A percentile compares a stretch with the other conserved stretches of the same genome.
phyloP scores from a whole-genome alignment of 257 asterid species.

The Buddleja alternifolia region DNA sequence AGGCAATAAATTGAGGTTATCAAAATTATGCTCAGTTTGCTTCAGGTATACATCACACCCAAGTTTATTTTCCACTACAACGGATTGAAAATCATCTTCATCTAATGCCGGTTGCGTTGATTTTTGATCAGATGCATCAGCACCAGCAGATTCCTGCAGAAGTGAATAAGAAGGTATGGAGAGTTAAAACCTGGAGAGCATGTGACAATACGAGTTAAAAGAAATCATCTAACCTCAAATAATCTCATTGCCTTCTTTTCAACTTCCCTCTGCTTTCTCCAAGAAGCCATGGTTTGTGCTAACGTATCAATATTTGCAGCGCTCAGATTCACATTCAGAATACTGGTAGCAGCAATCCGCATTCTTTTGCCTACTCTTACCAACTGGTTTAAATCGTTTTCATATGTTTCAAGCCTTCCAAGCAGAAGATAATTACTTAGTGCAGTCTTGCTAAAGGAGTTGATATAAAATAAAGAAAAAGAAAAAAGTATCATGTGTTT shows the following conservation, averaged over 20 bases:
- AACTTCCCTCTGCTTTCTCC: slow-evolving; percentile 91
- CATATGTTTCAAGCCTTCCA: slow-evolving; percentile 92
- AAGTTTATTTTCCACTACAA: slow-evolving; percentile 87
- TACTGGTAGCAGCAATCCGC: slow-evolving; percentile 85
- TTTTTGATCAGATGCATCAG: slow-evolving; percentile 52
- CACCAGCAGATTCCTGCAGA: slow-evolving; percentile 67
- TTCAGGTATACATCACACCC: slow-evolving; percentile 87
- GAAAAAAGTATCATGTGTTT: too few species aligned
- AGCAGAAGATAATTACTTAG: slow-evolving; percentile 33
- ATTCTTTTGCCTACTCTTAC: slow-evolving; percentile 74
- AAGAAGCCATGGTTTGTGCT: slow-evolving; percentile 76
- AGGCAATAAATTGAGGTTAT: slow-evolving; percentile 52
- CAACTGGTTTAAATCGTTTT: slow-evolving; percentile 57
- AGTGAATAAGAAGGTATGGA: slow-evolving; percentile 32
- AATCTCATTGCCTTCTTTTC: slow-evolving; percentile 83
- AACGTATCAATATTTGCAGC: slow-evolving; percentile 84
- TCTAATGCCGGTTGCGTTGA: slow-evolving; percentile 74
- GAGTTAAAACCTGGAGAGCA: slow-evolving; percentile 20
- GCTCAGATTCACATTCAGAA: slow-evolving; percentile 81
- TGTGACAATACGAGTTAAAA: slow-evolving; percentile 9
- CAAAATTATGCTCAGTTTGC: slow-evolving; percentile 57
- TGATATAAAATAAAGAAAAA: slow-evolving; percentile 18
- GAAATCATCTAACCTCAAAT: slow-evolving; percentile 54
- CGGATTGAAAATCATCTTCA: slow-evolving; percentile 83
- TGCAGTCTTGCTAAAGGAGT: slow-evolving; percentile 23